Evolutionary conservation across 805 yeast genomes (phyloP), one percentile per base, ranked within the genome.

Genomic region (Lachancea lanzarotensis): DNA sequence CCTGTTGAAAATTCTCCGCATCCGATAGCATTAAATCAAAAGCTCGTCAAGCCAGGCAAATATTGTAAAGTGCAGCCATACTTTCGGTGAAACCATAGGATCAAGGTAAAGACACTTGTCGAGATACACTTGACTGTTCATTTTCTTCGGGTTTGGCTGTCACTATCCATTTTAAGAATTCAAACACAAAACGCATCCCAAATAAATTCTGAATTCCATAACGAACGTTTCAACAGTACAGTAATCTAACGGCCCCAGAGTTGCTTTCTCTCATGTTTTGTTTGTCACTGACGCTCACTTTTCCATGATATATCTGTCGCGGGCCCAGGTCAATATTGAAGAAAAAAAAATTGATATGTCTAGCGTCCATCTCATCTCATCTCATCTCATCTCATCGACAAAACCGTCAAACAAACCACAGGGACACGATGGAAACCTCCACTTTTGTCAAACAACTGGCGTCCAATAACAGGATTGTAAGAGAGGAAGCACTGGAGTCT

Each of bases 361-460:
- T 12, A 22, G 25, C 25, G 25, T 22, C 25, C 31, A 29, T 29
- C 31, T 29, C 31, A 29, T 29, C 31, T 29, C 22, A 36, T 22
- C 31, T 26, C 29, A 36, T 22, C 39, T 22, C 39, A 22, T 22
- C 30, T 11, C 30, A 36, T 22, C 31, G 16, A 4, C 7, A 10
- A 13, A 36, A 8, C 39, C 9, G 13, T 26, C 17, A 40, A 42
- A 34, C 25, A 15, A 40, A 31, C 30, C 33, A 41, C 33, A 16
- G 25, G 27, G 45, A 42, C 39, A 43, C 2, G 12, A 62, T 67
- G 59, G 72, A 70, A 44, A 67, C 70, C 10, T 62, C 69, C 49
- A 35, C 79, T 0, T 84, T 88, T 60, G 86, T 89, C 17, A 85
- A 84, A 66, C 82, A 82, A 56, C 69, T 89, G 50, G 95, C 96